phyloP scores from a whole-genome alignment of 108 stramenopile genomes.

The Mayamaea pseudoterrestris region DNA sequence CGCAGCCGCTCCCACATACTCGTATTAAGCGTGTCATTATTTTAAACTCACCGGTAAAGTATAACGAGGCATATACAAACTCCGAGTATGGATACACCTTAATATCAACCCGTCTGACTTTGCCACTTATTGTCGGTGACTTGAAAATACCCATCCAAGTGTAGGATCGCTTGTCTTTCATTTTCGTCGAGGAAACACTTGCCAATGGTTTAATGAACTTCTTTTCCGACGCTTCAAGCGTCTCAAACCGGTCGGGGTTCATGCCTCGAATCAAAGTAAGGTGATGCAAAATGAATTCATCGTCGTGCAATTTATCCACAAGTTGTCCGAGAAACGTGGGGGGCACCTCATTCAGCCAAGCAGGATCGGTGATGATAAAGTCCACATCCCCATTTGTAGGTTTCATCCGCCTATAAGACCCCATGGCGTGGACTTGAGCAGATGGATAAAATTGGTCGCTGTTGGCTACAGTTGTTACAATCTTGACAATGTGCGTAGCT shows the following conservation, averaged over 20 bases:
- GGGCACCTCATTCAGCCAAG: slow-evolving; percentile 18
- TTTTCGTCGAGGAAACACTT: not conserved
- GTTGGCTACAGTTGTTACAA: slow-evolving; percentile 10
- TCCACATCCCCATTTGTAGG: slow-evolving; percentile 36
- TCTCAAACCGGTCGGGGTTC: slow-evolving; percentile 1
- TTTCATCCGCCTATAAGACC: slow-evolving; percentile 40
- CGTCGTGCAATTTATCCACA: slow-evolving; percentile 21
- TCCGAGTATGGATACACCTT: slow-evolving; percentile 42
- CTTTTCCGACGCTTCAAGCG: not conserved
- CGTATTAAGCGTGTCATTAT: too few species aligned
- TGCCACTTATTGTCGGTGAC: slow-evolving; percentile 11
- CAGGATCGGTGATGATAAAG: slow-evolving; percentile 27
- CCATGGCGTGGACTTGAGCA: slow-evolving; percentile 28
- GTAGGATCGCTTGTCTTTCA: not conserved
- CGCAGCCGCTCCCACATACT: too few species aligned
- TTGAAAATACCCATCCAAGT: slow-evolving; percentile 36
- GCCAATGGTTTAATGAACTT: not conserved
- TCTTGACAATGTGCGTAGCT: slow-evolving; percentile 25
- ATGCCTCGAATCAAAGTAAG: slow-evolving; percentile 26
- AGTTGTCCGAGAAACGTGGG: slow-evolving; percentile 16
- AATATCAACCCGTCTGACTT: slow-evolving; percentile 35
- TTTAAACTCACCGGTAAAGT: too few species aligned
- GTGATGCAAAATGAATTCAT: slow-evolving; percentile 30
- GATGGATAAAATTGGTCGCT: slow-evolving; percentile 14
- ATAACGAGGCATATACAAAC: slow-evolving; percentile 33